Evolutionary conservation across 1,284 basidiomycete species (phyloP).

Genomic region (Sutorius eximius): DNA sequence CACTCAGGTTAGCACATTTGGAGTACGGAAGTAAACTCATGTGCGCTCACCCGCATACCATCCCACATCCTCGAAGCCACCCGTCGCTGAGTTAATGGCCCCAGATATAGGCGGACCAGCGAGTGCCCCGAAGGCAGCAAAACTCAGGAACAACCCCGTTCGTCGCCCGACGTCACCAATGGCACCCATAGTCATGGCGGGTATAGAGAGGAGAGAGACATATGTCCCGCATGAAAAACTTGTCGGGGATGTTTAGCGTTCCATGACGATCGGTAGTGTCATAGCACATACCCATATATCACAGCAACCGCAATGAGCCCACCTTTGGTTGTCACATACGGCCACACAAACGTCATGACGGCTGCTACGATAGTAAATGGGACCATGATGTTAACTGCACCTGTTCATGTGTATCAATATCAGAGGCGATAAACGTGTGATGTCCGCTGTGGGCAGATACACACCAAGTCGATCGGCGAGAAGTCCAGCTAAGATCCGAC

Average conservation of each 20-base stretch:
- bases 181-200: conserved; percentile 60
- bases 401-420: conserved; percentile 12
- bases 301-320: conserved; percentile 40
- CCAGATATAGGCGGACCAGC: conserved; percentile 53
- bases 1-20: not conserved
- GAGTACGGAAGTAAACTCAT: conserved; percentile 36
- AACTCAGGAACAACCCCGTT: conserved; percentile 56
- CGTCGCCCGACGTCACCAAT: conserved; percentile 60
- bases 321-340: conserved; percentile 35
- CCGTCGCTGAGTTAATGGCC: conserved; percentile 40
- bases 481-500: conserved; percentile 42
- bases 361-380: conserved; percentile 42
- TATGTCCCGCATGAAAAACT: conserved; percentile 58
- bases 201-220: conserved; percentile 52
- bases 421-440: not conserved
- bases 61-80: conserved; percentile 42
- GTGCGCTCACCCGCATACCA: conserved; percentile 43
- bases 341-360: conserved; percentile 46
- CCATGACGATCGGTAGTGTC: not conserved
- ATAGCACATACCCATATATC: conserved; percentile 42
- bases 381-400: conserved; percentile 45
- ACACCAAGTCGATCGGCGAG: conserved; percentile 41
- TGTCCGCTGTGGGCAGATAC: conserved; percentile 14
- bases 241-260: conserved; percentile 38
- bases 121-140: conserved; percentile 47